A percentile compares a stretch with the other conserved stretches of the same genome.
Evolutionary conservation across 495 filamentous ascomycete genomes (phyloP).

Genomic region (Xylaria venustula): DNA sequence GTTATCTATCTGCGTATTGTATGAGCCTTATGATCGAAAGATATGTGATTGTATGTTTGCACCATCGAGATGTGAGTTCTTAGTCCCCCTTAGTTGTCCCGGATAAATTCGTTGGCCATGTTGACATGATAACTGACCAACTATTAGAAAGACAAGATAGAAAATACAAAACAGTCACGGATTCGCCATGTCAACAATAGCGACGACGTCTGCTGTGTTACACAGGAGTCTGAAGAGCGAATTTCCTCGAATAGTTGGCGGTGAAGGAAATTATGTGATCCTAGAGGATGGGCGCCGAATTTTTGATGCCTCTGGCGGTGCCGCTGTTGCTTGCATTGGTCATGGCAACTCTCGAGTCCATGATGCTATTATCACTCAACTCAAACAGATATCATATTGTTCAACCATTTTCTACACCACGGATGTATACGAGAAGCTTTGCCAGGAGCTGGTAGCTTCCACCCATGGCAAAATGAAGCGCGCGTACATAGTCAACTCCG

Average conservation of each 20-base stretch:
- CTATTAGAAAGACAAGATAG: too few species aligned
- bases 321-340: constrained; percentile 53
- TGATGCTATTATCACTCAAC: constrained; percentile 42
- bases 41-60: too few species aligned
- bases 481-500: constrained; percentile 56
- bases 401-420: constrained; percentile 45
- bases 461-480: constrained; percentile 45
- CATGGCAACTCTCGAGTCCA: constrained; percentile 45
- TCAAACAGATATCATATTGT: constrained; percentile 42
- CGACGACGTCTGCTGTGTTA: constrained; percentile 33
- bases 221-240: constrained; percentile 30
- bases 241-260: constrained; percentile 22
- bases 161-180: neutral
- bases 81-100: too few species aligned
- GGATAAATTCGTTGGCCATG: too few species aligned
- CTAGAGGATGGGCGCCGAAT: constrained; percentile 62
- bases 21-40: too few species aligned
- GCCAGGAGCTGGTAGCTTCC: constrained; percentile 40
- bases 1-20: too few species aligned
- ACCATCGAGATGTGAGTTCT: too few species aligned
- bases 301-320: constrained; percentile 60
- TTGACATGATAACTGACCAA: too few species aligned
- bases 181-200: neutral
- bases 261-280: constrained; percentile 37
- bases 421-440: constrained; percentile 40